Conservation (phyloP, 2,329 filamentous ascomycete species). For the Colletotrichum tabaci region DNA sequence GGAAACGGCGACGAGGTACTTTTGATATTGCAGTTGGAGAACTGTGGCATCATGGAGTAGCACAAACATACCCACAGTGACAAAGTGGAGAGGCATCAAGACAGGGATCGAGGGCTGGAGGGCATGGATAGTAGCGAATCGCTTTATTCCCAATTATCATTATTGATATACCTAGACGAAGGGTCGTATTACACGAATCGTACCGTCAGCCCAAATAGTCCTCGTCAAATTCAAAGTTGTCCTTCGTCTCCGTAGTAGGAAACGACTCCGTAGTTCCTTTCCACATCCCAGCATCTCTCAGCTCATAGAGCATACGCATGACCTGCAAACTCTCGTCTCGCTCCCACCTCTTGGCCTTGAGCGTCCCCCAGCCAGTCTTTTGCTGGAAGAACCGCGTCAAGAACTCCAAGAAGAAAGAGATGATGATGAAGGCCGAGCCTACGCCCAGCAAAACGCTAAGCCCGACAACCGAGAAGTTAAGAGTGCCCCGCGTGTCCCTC, state of each 20-base stretch:
- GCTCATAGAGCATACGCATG: constrained; percentile 30
- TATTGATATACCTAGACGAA: no score
- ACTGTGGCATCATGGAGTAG: no score
- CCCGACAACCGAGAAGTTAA: constrained; percentile 30
- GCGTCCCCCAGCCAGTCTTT: not conserved
- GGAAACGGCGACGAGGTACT: not conserved
- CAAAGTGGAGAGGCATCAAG: no score
- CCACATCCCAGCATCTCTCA: constrained; percentile 13
- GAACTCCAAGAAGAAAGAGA: constrained; percentile 1
- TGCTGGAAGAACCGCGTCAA: not conserved
- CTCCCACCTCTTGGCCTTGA: constrained; percentile 23
- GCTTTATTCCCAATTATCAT: no score
- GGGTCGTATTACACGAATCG: no score
- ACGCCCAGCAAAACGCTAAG: constrained; percentile 10
- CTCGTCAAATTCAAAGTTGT: constrained; percentile 18
- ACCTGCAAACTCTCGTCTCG: constrained; percentile 29
- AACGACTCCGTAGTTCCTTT: not conserved
- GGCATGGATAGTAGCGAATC: no score
- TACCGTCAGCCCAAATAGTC: not conserved
- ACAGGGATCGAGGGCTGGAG: no score
- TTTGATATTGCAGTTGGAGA: not conserved
- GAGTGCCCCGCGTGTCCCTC: constrained; percentile 7
- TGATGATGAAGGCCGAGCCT: not conserved
- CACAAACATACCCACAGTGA: no score
- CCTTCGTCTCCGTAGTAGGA: constrained; percentile 4